These are phyloP conservation scores for Wallacemonas collosoma DNA, from an alignment of 208 protist genomes.

Conservation along the genomic window DNA sequence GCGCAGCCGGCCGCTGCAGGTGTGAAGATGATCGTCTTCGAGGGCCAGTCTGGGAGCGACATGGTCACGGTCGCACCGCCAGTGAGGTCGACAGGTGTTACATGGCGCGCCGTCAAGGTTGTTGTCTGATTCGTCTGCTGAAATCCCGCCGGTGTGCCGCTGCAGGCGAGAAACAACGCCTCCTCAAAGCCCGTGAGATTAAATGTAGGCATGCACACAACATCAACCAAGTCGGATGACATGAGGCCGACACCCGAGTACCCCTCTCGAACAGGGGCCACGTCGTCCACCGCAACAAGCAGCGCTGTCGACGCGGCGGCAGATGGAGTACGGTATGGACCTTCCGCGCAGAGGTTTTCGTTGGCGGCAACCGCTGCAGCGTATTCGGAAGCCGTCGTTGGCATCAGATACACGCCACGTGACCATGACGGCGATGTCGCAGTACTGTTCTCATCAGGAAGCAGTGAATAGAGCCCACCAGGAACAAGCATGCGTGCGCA, in stretches of 20 bases:
- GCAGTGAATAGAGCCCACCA: slow-evolving; percentile 26
- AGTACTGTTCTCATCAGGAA: slow-evolving; percentile 12
- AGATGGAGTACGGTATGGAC: not conserved
- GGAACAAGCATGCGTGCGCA: slow-evolving; percentile 24
- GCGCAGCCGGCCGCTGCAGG: not conserved
- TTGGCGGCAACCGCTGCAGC: not conserved
- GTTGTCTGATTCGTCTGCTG: slow-evolving; percentile 11
- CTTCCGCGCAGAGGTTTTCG: slow-evolving; percentile 16
- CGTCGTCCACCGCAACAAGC: too few species aligned
- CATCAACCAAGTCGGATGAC: not conserved
- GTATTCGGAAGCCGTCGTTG: slow-evolving; percentile 13
- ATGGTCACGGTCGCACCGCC: slow-evolving; percentile 9
- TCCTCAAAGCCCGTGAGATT: slow-evolving; percentile 1
- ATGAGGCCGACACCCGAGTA: slow-evolving; percentile 5
- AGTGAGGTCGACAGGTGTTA: slow-evolving; percentile 6
- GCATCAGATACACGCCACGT: slow-evolving; percentile 22
- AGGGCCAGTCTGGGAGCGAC: slow-evolving; percentile 4
- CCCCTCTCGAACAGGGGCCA: not conserved
- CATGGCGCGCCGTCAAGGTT: not conserved
- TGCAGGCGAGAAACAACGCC: slow-evolving; percentile 26
- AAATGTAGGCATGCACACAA: slow-evolving; percentile 22
- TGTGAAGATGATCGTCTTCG: not conserved
- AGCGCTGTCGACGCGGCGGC: too few species aligned
- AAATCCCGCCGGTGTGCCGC: slow-evolving; percentile 25
- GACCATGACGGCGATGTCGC: not conserved